These are phyloP conservation scores for Moricandia arvensis DNA, from an alignment of 345 rosid genomes.

Conservation along the genomic window DNA sequence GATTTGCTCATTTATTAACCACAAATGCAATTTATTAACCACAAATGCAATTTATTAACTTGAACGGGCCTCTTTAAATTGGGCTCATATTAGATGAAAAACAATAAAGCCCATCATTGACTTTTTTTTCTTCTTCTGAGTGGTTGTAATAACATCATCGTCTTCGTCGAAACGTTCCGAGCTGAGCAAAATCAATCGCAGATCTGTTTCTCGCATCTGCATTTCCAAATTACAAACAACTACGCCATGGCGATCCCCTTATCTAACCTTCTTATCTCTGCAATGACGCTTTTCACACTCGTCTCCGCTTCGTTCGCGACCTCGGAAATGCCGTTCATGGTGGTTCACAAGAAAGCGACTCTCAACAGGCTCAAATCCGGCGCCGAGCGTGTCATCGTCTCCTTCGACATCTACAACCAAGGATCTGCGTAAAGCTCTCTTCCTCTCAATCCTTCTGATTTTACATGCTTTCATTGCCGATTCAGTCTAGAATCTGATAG, in stretches of 20 bases:
- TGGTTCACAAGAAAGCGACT: conserved; percentile 90
- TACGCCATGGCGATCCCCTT: conserved; percentile 29
- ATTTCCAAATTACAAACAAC: background rate
- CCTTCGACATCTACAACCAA: conserved; percentile 86
- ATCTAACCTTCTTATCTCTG: conserved; percentile 40
- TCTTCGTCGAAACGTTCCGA: conserved; percentile 24
- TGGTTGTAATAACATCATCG: background rate
- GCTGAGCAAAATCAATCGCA: conserved; percentile 29
- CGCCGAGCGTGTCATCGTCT: conserved; percentile 77
- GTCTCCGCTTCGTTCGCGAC: conserved; percentile 52
- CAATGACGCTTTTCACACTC: conserved; percentile 43
- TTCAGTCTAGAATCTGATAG: conserved; percentile 1
- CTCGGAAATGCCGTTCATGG: conserved; percentile 81
- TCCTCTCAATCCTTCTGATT: background rate
- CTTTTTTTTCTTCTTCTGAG: conserved; percentile 6
- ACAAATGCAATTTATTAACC: background rate
- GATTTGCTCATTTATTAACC: too few species aligned
- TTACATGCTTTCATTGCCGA: conserved; percentile 12
- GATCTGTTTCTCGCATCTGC: conserved; percentile 33
- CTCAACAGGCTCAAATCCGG: conserved; percentile 81
- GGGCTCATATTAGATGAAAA: conserved; percentile 4
- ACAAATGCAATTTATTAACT: background rate
- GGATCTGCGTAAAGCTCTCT: conserved; percentile 72
- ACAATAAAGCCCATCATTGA: conserved; percentile 29
- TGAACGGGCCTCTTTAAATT: background rate